These are phyloP conservation scores for Gautieria morchelliformis DNA, from an alignment of 768 basidiomycete species.

Conservation along the genomic window DNA sequence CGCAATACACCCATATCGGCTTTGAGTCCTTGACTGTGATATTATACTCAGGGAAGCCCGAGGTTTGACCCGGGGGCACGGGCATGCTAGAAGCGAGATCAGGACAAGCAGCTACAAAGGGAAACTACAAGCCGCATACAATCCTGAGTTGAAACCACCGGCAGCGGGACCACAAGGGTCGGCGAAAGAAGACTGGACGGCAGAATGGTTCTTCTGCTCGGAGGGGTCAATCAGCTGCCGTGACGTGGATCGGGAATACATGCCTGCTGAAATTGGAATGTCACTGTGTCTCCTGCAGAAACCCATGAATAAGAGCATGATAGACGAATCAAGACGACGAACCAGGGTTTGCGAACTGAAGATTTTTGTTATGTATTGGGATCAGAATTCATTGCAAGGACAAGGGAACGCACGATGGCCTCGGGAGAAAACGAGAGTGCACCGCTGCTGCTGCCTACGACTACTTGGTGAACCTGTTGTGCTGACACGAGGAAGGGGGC, in stretches of 20 bases:
- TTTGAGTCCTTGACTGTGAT: constrained; percentile 31
- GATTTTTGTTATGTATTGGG: neutral
- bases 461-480: neutral
- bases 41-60: constrained; percentile 39
- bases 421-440: neutral
- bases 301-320: neutral
- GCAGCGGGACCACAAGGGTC: constrained; percentile 42
- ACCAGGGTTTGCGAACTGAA: constrained; percentile 36
- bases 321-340: neutral
- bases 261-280: constrained; percentile 1
- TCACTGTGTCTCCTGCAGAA: constrained; percentile 1
- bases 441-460: constrained; percentile 15
- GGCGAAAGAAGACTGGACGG: constrained; percentile 25
- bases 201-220: constrained; percentile 20
- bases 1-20: constrained; percentile 42
- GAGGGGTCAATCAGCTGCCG: neutral
- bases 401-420: constrained; percentile 15
- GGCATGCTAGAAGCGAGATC: constrained; percentile 29
- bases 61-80: constrained; percentile 42
- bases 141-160: constrained; percentile 48
- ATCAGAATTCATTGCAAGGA: neutral
- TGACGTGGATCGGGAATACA: neutral
- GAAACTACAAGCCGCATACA: constrained; percentile 28
- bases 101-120: constrained; percentile 1
- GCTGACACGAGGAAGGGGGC: neutral